Evolutionary conservation across 371 early-diverging fungal species (phyloP).

Genomic region (Mucor velutinosus): DNA sequence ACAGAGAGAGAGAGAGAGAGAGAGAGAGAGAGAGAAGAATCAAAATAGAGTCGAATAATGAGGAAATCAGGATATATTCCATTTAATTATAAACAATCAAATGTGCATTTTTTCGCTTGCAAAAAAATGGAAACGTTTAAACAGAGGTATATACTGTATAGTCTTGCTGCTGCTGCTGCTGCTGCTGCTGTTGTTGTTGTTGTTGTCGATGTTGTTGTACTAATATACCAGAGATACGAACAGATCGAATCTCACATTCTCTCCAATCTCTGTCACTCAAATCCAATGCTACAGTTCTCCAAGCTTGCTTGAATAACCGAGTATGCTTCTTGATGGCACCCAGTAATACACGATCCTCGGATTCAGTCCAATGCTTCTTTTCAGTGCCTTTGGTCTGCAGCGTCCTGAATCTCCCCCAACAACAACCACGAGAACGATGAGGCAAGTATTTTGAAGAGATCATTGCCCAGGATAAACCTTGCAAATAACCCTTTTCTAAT

Average conservation of each 20-base stretch:
- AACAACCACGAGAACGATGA: conserved; percentile 49
- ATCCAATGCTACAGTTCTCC: conserved; percentile 43
- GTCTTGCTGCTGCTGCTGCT: not conserved
- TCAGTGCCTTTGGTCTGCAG: conserved; percentile 35
- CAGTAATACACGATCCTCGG: conserved; percentile 32
- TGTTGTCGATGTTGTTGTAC: conserved; percentile 17
- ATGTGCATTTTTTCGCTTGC: not conserved
- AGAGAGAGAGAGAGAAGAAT: not conserved
- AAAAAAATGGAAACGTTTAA: not conserved
- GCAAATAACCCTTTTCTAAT: conserved; percentile 39
- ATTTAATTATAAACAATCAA: conserved; percentile 1
- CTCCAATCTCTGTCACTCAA: conserved; percentile 39
- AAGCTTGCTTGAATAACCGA: conserved; percentile 43
- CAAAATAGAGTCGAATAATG: not conserved
- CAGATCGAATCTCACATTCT: conserved; percentile 36
- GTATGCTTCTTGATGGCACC: conserved; percentile 39
- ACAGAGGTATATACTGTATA: not conserved
- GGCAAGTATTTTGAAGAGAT: conserved; percentile 45
- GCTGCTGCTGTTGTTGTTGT: not conserved
- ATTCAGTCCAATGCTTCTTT: conserved; percentile 31
- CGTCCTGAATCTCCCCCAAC: conserved; percentile 50
- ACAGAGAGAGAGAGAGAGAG: not conserved
- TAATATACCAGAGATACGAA: conserved; percentile 25
- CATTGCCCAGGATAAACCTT: conserved; percentile 50
- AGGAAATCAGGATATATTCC: not conserved